phyloP scores from a whole-genome alignment of 148 eudicot species.

The Simmondsia chinensis region DNA sequence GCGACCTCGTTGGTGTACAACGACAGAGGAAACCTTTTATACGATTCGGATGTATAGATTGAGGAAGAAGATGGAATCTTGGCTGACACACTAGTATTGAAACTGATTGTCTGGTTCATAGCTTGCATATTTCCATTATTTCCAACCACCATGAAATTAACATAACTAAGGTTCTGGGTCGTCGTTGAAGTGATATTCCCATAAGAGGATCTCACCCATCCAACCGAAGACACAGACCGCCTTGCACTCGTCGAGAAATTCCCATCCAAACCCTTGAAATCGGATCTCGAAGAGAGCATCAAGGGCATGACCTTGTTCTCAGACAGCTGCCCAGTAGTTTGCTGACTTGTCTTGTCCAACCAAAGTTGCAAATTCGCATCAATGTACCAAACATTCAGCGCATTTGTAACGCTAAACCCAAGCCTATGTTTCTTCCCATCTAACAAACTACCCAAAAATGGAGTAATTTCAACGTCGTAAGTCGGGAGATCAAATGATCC shows the following conservation, averaged over 20 bases:
- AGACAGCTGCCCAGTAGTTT: conserved; percentile 39
- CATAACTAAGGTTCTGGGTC: conserved; percentile 36
- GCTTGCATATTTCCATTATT: conserved; percentile 45
- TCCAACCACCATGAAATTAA: conserved; percentile 45
- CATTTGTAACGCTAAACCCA: conserved; percentile 62
- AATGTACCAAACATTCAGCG: conserved; percentile 78
- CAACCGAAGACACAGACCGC: conserved; percentile 37
- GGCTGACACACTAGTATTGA: conserved; percentile 30
- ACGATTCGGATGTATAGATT: conserved; percentile 11
- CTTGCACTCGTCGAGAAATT: conserved; percentile 34
- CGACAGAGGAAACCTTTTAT: conserved; percentile 45
- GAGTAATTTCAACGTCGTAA: conserved; percentile 83
- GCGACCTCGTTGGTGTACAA: conserved; percentile 32
- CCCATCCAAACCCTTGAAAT: conserved; percentile 59
- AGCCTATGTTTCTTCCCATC: conserved; percentile 57
- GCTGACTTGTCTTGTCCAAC: conserved; percentile 45
- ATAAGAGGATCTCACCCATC: conserved; percentile 63
- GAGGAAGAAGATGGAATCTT: conserved; percentile 11
- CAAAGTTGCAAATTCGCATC: conserved; percentile 92
- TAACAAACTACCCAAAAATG: conserved; percentile 58
- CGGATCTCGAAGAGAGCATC: conserved; percentile 11
- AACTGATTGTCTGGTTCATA: conserved; percentile 55
- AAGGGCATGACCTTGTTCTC: conserved; percentile 13
- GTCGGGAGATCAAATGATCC: conserved; percentile 84
- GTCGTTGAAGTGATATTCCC: conserved; percentile 46